Evolutionary conservation across 2,329 filamentous ascomycete genomes (phyloP), one percentile per base, ranked within the genome.

Genomic region (Gnomoniopsis sp.): DNA sequence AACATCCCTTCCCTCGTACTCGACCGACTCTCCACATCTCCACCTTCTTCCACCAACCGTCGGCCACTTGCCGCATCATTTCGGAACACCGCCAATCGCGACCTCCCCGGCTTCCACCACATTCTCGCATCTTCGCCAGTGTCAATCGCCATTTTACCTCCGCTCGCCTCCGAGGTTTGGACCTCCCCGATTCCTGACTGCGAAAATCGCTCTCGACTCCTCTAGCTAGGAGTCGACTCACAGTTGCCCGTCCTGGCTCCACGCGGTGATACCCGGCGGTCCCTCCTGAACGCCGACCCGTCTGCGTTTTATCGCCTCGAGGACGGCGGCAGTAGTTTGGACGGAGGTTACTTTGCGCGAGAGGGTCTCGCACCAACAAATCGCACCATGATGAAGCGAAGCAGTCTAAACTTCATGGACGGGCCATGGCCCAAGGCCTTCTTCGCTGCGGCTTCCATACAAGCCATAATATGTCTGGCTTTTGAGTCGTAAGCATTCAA

Each of bases 341-440:
- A 68, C 52, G 69, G 68, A 66, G 65, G 66, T 49, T 71, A 67
- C 58, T 66, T 71, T 57, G 70, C 69, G 56, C 73, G 75, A 64
- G 66, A 72, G 52, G 63, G 67, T 56, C 64, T 68, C 60, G 64
- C 69, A 51, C 64, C 67, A n/a, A 71, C 70, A 59, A 71, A 67
- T 56, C 69, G 66, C 63, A 66, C 60, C 57, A 66, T 65, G 57
- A 69, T 73, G 68, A 71, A 68, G 63, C 68, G 69, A 64, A 69
- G 70, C 67, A 85, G 75, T 66, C 85, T 93, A 78, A 93, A 92
- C 71, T 85, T 89, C 66, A 88, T 96, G 67, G 90, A 87, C 70
- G 89, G 90, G 58, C 85, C 82, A 69, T 99, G 95, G 93, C 92
- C 93, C 17, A 93, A 91, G 80, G 79, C 86, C 62, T 98, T 98